Percentiles rank a stretch among this genome's conserved stretches.
phyloP scores from a whole-genome alignment of 352 stramenopile species.

The Pythium dissotocum region DNA sequence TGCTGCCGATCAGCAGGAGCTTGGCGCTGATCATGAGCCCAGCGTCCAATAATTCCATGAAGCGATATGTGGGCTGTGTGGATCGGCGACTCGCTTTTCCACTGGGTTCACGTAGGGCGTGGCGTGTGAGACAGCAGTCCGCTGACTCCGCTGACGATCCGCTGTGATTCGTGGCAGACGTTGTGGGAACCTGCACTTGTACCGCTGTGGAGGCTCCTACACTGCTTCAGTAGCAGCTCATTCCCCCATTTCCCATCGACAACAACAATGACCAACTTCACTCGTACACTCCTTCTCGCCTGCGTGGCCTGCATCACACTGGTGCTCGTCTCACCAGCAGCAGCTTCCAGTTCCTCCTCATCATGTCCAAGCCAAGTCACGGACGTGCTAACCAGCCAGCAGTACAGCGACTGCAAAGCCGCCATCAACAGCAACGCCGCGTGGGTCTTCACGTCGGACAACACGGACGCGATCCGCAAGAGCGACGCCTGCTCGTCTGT shows the following conservation, averaged over 20 bases:
- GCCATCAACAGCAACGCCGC: neutral
- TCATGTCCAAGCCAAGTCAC: constrained; percentile 3
- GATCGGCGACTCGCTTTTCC: neutral
- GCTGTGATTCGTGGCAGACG: too few species aligned
- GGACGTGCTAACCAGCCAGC: constrained; percentile 3
- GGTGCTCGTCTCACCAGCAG: neutral
- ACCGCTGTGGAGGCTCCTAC: neutral
- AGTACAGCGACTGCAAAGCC: constrained; percentile 6
- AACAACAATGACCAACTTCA: neutral
- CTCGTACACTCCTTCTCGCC: neutral
- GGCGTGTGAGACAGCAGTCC: neutral
- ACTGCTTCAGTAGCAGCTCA: neutral
- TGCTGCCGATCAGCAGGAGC: neutral
- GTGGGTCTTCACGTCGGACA: constrained; percentile 8
- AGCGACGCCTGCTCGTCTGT: constrained; percentile 3
- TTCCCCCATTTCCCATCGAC: neutral
- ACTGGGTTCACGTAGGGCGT: neutral
- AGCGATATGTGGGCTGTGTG: neutral
- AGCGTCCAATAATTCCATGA: neutral
- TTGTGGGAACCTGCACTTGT: too few species aligned
- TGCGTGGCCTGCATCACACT: neutral
- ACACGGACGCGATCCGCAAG: neutral
- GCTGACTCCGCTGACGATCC: neutral
- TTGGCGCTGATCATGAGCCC: neutral
- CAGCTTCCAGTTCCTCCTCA: neutral